A percentile compares a stretch with the other conserved stretches of the same genome.
Conservation (phyloP, 495 filamentous ascomycete species). For the Penicillium maclennaniae region DNA sequence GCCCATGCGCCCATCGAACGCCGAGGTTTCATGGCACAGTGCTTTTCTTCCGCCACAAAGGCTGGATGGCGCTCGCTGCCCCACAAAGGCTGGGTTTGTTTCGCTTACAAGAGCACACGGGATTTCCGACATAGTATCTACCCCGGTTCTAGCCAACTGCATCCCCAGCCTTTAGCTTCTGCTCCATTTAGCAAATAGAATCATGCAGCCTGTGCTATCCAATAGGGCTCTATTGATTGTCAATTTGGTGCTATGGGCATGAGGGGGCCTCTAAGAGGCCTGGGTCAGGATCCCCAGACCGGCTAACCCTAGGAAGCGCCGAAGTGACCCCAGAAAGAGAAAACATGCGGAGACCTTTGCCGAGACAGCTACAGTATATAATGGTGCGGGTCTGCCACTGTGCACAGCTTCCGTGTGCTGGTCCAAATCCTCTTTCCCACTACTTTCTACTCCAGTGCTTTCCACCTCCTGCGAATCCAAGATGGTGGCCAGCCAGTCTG, state of each 20-base stretch:
- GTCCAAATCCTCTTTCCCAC: constrained; percentile 2
- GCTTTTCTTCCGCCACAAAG: constrained; percentile 15
- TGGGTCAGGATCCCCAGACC: constrained; percentile 1
- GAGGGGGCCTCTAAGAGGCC: neutral
- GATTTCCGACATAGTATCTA: neutral
- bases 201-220: constrained; percentile 1
- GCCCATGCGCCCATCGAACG: neutral
- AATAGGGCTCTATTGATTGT: constrained; percentile 4
- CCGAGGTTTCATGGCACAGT: constrained; percentile 6
- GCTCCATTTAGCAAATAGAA: constrained; percentile 7
- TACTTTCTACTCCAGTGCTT: neutral
- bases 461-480: neutral
- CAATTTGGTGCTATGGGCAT: neutral
- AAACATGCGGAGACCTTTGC: neutral
- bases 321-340: constrained; percentile 5
- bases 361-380: constrained; percentile 8
- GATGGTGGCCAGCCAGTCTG: constrained; percentile 30
- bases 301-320: neutral
- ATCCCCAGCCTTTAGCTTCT: constrained; percentile 11
- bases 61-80: constrained; percentile 20
- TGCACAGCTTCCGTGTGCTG: neutral
- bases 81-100: constrained; percentile 1
- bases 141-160: constrained; percentile 10
- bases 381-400: neutral
- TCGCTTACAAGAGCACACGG: neutral